A percentile compares a stretch with the other conserved stretches of the same genome.
These are phyloP conservation scores for Annulohypoxylon moriforme DNA, from an alignment of 495 filamentous ascomycete genomes.

Conservation along the genomic window DNA sequence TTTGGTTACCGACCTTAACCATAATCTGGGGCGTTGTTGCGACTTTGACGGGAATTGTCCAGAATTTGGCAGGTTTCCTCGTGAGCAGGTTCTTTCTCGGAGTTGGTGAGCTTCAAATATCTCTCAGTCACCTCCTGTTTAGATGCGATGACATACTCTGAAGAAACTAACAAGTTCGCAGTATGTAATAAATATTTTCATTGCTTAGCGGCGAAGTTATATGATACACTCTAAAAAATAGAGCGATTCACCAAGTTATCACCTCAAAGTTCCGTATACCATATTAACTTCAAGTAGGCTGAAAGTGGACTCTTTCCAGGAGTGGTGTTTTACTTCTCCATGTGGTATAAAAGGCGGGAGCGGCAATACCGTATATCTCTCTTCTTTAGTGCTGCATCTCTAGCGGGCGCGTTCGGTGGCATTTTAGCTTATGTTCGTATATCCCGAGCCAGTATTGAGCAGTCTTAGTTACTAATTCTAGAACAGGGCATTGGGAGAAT, in stretches of 20 bases:
- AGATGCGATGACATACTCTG: slow-evolving; percentile 52
- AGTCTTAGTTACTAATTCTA: slow-evolving; percentile 40
- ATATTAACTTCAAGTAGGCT: slow-evolving; percentile 43
- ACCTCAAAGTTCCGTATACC: slow-evolving; percentile 55
- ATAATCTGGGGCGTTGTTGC: slow-evolving; percentile 69
- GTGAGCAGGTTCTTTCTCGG: slow-evolving; percentile 71
- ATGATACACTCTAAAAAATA: not conserved
- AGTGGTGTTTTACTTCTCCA: slow-evolving; percentile 84
- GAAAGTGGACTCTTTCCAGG: slow-evolving; percentile 76
- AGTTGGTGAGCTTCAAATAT: slow-evolving; percentile 44
- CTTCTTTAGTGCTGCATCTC: slow-evolving; percentile 78
- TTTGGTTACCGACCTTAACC: slow-evolving; percentile 64
- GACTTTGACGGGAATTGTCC: slow-evolving; percentile 74
- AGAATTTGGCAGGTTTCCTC: slow-evolving; percentile 73
- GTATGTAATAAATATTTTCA: slow-evolving; percentile 29
- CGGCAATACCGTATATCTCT: slow-evolving; percentile 76
- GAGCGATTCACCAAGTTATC: not conserved
- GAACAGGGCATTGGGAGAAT: slow-evolving; percentile 66
- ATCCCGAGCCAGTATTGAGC: not conserved
- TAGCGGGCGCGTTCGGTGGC: slow-evolving; percentile 85
- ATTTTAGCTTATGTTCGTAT: slow-evolving; percentile 70
- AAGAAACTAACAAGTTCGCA: slow-evolving; percentile 45
- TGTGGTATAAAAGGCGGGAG: slow-evolving; percentile 84
- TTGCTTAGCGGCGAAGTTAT: not conserved
- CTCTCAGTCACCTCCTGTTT: slow-evolving; percentile 25